Base-by-base conservation (phyloP, 108 stramenopile species). In the Cyclotella baltica region DNA sequence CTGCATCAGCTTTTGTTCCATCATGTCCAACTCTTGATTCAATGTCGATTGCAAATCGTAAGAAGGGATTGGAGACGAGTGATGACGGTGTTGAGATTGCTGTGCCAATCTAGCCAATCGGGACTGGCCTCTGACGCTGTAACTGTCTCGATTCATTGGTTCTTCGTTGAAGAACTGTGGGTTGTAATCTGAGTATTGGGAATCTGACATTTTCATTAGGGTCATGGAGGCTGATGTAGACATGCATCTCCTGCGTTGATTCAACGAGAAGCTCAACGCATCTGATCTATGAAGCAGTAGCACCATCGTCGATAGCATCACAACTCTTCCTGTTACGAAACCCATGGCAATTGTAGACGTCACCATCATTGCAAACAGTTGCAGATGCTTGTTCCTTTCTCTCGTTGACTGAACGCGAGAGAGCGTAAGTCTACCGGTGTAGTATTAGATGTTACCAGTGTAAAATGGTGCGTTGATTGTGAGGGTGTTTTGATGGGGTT, bases 11-110 rank as follows among this genome's bases (percentile, higher is more conserved):
- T 33, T 61, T 9, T 61, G 30, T 11, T 61, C 59, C 59, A 61
- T 61, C 30, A 61, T 9, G 18, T 61, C 31, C 59, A 61, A 33
- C 20, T 61, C 59, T 61, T 61, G 31, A 34, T 61, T 61, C 31
- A 61, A 2, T 15, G 59, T 61, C 34, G 59, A 61, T n/a, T 61
- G 59, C 19, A 61, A 11, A 61, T 61, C 33, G 55, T 27, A 23
- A 11, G 4, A 25, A 56, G 20, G 1, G 30, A n/a, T 13, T 33
- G 13, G 31, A 11, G 31, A 23, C 31, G 47, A 48, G 19, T n/a
- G 6, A 4, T 48, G 47, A 6, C 47, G 47, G 19, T 31, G 59
- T 34, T 33, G 30, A 33, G 59, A 61, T 61, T 61, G 59, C 31
- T 61, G 59, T 8, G 31, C 59, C 59, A 55, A 55, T 55, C 22